Evolutionary conservation across 2,329 filamentous ascomycete genomes (phyloP).

Genomic region (Verticillium zaregamsianum): DNA sequence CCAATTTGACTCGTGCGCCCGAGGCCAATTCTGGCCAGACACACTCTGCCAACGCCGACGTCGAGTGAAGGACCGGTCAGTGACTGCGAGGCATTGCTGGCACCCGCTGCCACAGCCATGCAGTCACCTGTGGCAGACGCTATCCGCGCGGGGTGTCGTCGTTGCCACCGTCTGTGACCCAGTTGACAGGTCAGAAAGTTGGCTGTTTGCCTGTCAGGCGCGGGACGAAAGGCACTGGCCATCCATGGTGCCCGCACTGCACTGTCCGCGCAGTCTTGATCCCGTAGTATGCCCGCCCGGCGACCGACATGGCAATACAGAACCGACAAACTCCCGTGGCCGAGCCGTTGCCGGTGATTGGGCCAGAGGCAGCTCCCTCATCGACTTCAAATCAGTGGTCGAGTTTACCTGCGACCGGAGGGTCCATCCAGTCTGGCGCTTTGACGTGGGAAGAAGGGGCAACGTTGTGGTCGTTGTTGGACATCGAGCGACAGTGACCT

Average conservation of each 20-base stretch:
- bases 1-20: background rate
- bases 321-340: too few species aligned
- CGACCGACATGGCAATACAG: too few species aligned
- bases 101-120: background rate
- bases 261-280: background rate
- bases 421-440: too few species aligned
- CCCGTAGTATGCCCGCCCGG: background rate
- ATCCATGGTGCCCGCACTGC: background rate
- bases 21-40: too few species aligned
- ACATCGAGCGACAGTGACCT: too few species aligned
- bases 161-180: background rate
- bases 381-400: too few species aligned
- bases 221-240: background rate
- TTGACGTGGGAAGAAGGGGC: too few species aligned
- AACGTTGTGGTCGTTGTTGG: too few species aligned
- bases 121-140: background rate
- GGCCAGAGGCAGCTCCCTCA: too few species aligned
- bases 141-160: background rate
- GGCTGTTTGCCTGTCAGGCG: background rate
- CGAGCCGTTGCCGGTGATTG: too few species aligned
- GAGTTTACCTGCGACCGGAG: too few species aligned
- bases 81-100: background rate
- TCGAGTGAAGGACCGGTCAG: background rate
- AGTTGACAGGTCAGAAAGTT: background rate
- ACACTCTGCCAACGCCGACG: too few species aligned